Evolutionary conservation across 164 flowering plant genomes (phyloP).

Genomic region (Aristolochia californica): DNA sequence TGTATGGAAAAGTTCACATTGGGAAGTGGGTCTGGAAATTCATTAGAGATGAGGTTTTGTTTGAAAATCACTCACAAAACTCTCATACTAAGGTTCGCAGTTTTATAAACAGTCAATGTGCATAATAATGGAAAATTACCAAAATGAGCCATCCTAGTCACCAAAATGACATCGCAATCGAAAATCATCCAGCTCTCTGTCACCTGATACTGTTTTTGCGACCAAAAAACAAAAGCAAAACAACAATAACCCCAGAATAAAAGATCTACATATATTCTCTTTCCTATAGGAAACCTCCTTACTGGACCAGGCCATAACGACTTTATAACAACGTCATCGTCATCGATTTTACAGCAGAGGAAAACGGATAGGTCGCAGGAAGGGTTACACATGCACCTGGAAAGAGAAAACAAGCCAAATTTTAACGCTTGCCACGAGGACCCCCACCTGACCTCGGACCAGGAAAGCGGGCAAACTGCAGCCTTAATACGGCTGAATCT

Average conservation of each 20-base stretch:
- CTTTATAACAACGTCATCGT: neutral
- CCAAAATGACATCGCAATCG: no score
- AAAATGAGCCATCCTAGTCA: no score
- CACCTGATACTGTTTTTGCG: no score
- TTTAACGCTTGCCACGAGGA: constrained; percentile 71
- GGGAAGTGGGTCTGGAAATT: no score
- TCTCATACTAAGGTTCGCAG: no score
- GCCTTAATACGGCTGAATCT: constrained; percentile 59
- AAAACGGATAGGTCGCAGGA: constrained; percentile 17
- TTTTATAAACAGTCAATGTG: no score
- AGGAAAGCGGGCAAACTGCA: constrained; percentile 92
- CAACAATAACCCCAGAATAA: neutral
- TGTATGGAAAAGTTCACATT: no score
- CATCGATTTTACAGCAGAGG: constrained; percentile 10
- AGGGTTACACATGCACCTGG: constrained; percentile 39
- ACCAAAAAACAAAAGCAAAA: constrained; percentile 5
- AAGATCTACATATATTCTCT: constrained; percentile 4
- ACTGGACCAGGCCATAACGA: no score
- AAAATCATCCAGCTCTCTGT: no score
- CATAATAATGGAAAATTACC: no score
- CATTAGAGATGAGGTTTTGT: no score
- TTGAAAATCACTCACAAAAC: no score
- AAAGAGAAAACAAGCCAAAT: constrained; percentile 15
- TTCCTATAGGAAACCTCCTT: constrained; percentile 2
- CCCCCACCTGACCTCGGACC: constrained; percentile 93